A percentile compares a stretch with the other conserved stretches of the same genome.
These are phyloP conservation scores for Wickerhamomyces ciferrii DNA, from an alignment of 805 yeast genomes.

Conservation along the genomic window DNA sequence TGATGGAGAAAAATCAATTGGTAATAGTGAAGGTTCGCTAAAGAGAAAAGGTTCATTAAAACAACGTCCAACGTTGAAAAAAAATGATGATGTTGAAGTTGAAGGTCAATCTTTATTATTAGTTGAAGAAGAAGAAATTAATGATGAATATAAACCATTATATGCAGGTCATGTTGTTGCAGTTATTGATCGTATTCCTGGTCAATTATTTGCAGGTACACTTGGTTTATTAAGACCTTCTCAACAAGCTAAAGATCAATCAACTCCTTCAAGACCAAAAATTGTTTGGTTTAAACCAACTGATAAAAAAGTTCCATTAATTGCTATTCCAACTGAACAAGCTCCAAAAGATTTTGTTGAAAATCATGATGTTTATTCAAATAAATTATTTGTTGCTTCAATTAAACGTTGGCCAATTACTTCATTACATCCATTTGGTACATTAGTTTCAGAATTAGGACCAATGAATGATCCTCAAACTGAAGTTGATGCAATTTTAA, in stretches of 20 bases:
- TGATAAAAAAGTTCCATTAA: constrained; percentile 94
- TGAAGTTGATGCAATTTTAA: constrained; percentile 81
- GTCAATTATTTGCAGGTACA: constrained; percentile 93
- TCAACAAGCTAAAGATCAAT: constrained; percentile 72
- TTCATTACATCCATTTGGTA: constrained; percentile 96
- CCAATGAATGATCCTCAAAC: constrained; percentile 68
- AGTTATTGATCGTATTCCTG: constrained; percentile 94
- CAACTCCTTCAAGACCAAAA: constrained; percentile 55
- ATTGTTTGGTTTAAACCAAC: constrained; percentile 99
- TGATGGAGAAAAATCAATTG: constrained; percentile 8
- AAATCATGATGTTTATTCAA: constrained; percentile 77
- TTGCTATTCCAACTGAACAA: constrained; percentile 98
- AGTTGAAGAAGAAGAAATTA: constrained; percentile 93
- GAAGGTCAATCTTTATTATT: constrained; percentile 92
- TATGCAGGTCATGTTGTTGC: constrained; percentile 99
- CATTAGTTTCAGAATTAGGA: constrained; percentile 83
- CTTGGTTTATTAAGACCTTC: constrained; percentile 93
- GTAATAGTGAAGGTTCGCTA: constrained; percentile 35
- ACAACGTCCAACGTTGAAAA: constrained; percentile 95
- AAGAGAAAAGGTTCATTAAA: constrained; percentile 86
- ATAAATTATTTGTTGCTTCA: constrained; percentile 86
- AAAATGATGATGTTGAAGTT: constrained; percentile 97
- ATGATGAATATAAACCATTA: constrained; percentile 86
- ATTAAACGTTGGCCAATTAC: constrained; percentile 99
- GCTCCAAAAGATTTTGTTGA: constrained; percentile 96